These are phyloP conservation scores for Flaveria robusta DNA, from an alignment of 129 eudicot genomes.

Conservation along the genomic window DNA sequence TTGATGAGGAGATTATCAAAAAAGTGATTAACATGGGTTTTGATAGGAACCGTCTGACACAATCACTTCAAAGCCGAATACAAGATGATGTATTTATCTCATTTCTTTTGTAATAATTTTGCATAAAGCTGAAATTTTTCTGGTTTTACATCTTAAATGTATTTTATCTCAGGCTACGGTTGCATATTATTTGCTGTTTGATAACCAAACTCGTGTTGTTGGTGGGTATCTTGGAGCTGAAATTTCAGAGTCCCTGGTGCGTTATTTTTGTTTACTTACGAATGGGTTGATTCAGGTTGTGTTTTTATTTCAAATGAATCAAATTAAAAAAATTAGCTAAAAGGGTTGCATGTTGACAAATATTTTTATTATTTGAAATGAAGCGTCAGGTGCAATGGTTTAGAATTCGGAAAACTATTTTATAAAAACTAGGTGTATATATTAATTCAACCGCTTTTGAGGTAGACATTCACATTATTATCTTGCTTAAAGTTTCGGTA, in stretches of 20 bases:
- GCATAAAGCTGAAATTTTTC: slow-evolving; percentile 2
- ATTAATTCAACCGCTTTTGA: not conserved
- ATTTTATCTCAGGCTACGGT: slow-evolving; percentile 64
- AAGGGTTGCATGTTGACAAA: not conserved
- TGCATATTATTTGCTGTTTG: slow-evolving; percentile 69
- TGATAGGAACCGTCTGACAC: slow-evolving; percentile 54
- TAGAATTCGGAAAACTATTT: not conserved
- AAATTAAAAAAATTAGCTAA: not conserved
- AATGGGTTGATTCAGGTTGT: not conserved
- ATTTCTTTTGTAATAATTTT: slow-evolving; percentile 22
- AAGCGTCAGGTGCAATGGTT: not conserved
- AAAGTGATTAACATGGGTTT: slow-evolving; percentile 70
- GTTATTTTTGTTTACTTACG: slow-evolving; percentile 16
- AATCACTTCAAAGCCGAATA: slow-evolving; percentile 63
- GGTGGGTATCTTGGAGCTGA: slow-evolving; percentile 81
- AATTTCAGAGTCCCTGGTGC: slow-evolving; percentile 62
- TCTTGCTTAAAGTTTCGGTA: not conserved
- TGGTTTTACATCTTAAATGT: slow-evolving; percentile 13
- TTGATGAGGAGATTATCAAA: slow-evolving; percentile 66
- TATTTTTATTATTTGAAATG: not conserved
- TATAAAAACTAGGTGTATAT: not conserved
- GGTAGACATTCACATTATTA: not conserved
- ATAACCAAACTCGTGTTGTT: slow-evolving; percentile 67
- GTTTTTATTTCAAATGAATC: not conserved
- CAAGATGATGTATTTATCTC: slow-evolving; percentile 62